Percentiles rank a stretch among this genome's conserved stretches.
phyloP scores from a whole-genome alignment of 208 protist genomes.

The Kentomonas sorsogonicus region DNA sequence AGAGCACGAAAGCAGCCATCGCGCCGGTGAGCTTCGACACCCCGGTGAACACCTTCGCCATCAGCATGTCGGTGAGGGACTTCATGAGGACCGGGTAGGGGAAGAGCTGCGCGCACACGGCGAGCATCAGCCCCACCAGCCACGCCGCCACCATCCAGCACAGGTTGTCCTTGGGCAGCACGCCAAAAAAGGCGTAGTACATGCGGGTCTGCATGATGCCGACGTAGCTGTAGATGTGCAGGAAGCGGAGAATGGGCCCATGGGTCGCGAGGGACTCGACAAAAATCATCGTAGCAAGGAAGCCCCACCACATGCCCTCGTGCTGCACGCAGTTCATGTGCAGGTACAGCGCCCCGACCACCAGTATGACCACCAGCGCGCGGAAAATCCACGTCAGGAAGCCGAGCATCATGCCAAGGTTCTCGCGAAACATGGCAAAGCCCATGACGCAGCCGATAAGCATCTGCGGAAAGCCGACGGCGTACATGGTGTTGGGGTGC shows the following conservation, averaged over 20 bases:
- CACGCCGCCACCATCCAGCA: slow-evolving; percentile 18
- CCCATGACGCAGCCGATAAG: slow-evolving; percentile 24
- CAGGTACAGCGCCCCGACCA: slow-evolving; percentile 13
- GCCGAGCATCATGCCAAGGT: slow-evolving; percentile 26
- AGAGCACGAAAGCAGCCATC: slow-evolving; percentile 27
- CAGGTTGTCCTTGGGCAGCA: slow-evolving; percentile 18
- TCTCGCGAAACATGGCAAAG: slow-evolving; percentile 16
- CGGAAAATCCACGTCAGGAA: slow-evolving; percentile 25
- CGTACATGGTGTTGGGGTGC: slow-evolving; percentile 34
- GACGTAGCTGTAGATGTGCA: slow-evolving; percentile 32
- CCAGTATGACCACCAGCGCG: slow-evolving; percentile 21
- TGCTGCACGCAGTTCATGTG: slow-evolving; percentile 16
- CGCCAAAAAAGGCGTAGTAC: slow-evolving; percentile 16
- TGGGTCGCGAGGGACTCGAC: slow-evolving; percentile 17
- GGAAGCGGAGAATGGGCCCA: slow-evolving; percentile 24
- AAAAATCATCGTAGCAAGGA: slow-evolving; percentile 22
- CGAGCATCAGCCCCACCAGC: slow-evolving; percentile 20
- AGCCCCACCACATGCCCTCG: slow-evolving; percentile 19
- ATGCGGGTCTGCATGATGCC: slow-evolving; percentile 29
- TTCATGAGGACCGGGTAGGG: slow-evolving; percentile 25
- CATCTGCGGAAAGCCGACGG: slow-evolving; percentile 19
- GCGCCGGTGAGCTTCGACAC: slow-evolving; percentile 22
- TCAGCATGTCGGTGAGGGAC: slow-evolving; percentile 23
- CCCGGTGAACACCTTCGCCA: slow-evolving; percentile 18
- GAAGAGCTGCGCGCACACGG: slow-evolving; percentile 19